Evolutionary conservation across 345 rosid species (phyloP), one percentile per base, ranked within the genome.

Genomic region (Syzygium oleosum): DNA sequence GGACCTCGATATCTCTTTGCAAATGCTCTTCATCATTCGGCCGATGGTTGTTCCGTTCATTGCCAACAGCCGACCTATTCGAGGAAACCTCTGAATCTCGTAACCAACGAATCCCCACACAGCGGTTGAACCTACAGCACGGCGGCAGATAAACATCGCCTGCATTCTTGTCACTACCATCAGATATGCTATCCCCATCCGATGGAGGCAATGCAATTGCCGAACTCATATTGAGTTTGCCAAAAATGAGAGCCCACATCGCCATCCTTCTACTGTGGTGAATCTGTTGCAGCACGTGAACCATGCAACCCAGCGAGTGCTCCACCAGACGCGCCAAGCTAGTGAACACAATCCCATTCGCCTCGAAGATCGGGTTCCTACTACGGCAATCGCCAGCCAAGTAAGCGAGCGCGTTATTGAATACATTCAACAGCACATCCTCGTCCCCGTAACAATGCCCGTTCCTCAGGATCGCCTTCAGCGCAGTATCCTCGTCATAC

Each of bases 261-360:
- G 99, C 99, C 92, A 95, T 98, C 83, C 98, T 98, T 93, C 93
- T 94, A 88, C 95, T 96, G 92, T 95, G 97, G 87, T 92, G 94
- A 84, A 94, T 94, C 90, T 97, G 95, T 85, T 95, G 98, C 95
- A 97, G 88, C 94, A 97, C 91, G 92, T 95, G 96, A 85, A 97
- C 90, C 99, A 96, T 94, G 78, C 94, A 96, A 3, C 96, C 95
- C 85, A 97, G 95, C 0, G 98, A 96, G 88, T 94, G 93, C 92
- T 96, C 98, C 84, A 92, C 95, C 89, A 97, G 88, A 55, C 95
- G 96, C 90, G 93, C 92, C 90, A 96, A 92, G 91, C 94, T 96
- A 38, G 91, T 87, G 87, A 97, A 95, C 91, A 91, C 93, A 52
- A 90, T 89, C 92, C 46, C 89, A 31, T 51, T 77, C 2, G 49